phyloP scores from a whole-genome alignment of 2,329 filamentous ascomycete genomes.

The Botryotinia narcissicola region DNA sequence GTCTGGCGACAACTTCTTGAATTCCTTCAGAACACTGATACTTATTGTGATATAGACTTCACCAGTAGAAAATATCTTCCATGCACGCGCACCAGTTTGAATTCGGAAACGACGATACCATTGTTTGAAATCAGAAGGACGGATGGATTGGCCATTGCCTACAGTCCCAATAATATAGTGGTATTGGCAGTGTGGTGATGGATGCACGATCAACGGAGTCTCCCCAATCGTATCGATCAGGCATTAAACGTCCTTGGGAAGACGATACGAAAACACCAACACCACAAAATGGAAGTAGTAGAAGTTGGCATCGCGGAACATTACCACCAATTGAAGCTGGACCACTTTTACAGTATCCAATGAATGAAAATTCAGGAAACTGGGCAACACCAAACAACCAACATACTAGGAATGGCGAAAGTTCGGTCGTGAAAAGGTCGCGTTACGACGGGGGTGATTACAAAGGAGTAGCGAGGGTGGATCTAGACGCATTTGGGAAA shows the following conservation, averaged over 20 bases:
- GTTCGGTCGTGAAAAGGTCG: conserved; percentile 27
- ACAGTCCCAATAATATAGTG: conserved; percentile 30
- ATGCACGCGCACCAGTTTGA: background rate
- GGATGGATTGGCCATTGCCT: conserved; percentile 32
- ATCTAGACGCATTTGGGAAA: conserved; percentile 25
- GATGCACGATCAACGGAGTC: conserved; percentile 35
- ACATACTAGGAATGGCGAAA: conserved; percentile 26
- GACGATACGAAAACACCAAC: conserved; percentile 23
- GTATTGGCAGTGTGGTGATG: conserved; percentile 34
- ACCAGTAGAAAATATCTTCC: background rate
- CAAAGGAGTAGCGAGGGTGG: conserved; percentile 23
- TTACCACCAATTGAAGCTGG: conserved; percentile 34
- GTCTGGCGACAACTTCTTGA: background rate
- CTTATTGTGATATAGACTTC: background rate
- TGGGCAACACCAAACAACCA: conserved; percentile 20
- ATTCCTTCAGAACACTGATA: background rate
- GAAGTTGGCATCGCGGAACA: conserved; percentile 27
- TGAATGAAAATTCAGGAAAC: conserved; percentile 21
- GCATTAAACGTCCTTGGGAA: conserved; percentile 37
- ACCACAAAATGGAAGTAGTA: conserved; percentile 21
- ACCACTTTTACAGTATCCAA: conserved; percentile 24
- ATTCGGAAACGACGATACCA: background rate
- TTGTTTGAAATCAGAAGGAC: conserved; percentile 37
- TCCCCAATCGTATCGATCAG: conserved; percentile 32
- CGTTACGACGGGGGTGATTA: conserved; percentile 32